Evolutionary conservation across 148 eudicot species (phyloP), one percentile per base, ranked within the genome.

Genomic region (Nepenthes gracilis): DNA sequence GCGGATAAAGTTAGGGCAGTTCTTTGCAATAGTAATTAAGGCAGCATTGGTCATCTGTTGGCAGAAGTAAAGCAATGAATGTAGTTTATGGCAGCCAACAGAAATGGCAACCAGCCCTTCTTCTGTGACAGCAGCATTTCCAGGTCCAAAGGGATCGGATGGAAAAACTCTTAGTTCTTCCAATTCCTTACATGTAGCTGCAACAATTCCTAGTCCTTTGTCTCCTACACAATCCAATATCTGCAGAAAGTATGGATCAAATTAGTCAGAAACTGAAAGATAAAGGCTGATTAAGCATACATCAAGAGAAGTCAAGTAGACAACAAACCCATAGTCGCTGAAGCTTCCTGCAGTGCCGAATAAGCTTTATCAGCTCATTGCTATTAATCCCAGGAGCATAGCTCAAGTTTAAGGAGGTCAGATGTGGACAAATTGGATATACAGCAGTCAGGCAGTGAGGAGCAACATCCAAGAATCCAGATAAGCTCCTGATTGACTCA

Each of bases 111-210:
- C 89, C 55, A 89, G 73, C 2, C 96, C 96, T 68, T 81, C 87
- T 68, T 83, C 96, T 0, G 96, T 81, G 34, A 89, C 93, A 33
- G 75, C 80, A 33, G 74, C 75, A 75, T 67, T 65, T 2, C 78
- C 83, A 36, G 59, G 72, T 3, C 83, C 89, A 48, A 54, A 67
- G 35, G 74, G 76, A 51, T 85, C 86, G 33, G 96, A 82, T 32
- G 96, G 96, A 71, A 85, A 89, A 61, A 88, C 93, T 69, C 90
- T 78, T 36, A 89, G 64, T 67, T 89, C 96, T 72, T 89, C 87
- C 64, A 89, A 66, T 60, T 85, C 85, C 78, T 85, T 85, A 68
- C 96, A 89, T 1, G 83, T 80, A 47, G 81, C 78, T 9, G 89
- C 83, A 58, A 89, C 85, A 59, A 76, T 69, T 6, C 68, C 71